phyloP scores from a whole-genome alignment of 2,329 filamentous ascomycete genomes.

The Samsoniella hepiali region DNA sequence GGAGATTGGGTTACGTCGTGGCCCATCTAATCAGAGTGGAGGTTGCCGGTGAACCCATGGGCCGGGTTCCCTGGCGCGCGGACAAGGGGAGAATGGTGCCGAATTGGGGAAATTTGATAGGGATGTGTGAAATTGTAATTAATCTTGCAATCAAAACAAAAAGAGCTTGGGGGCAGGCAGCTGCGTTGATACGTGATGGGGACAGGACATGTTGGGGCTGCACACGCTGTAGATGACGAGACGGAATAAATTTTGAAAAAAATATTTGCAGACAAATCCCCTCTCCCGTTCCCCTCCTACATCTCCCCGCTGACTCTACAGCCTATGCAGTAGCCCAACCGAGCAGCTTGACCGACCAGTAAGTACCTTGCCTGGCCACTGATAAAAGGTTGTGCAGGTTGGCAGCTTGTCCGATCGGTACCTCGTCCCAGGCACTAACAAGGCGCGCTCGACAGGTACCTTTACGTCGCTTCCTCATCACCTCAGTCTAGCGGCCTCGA shows the following conservation, averaged over 20 bases:
- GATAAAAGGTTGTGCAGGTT: no score
- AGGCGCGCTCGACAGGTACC: neutral
- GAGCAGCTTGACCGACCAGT: neutral
- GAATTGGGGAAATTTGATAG: slow-evolving; percentile 18
- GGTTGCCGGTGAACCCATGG: neutral
- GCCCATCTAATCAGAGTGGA: neutral
- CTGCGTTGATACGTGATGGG: neutral
- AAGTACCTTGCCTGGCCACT: neutral
- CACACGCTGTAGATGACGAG: neutral
- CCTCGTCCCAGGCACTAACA: neutral
- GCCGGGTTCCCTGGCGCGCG: neutral
- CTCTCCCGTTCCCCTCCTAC: neutral
- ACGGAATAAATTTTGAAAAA: neutral
- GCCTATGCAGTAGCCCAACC: neutral
- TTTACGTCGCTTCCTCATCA: neutral
- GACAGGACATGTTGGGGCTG: neutral
- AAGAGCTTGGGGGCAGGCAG: neutral
- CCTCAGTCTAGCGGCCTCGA: neutral
- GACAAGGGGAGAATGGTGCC: slow-evolving; percentile 4
- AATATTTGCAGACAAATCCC: neutral
- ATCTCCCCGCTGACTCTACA: neutral
- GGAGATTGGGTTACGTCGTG: slow-evolving; percentile 1
- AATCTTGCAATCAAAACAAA: slow-evolving; percentile 3
- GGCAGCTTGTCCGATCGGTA: neutral
- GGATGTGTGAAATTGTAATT: neutral